Conservation (phyloP, 352 stramenopile genomes). For the Blastocystis sp. region DNA sequence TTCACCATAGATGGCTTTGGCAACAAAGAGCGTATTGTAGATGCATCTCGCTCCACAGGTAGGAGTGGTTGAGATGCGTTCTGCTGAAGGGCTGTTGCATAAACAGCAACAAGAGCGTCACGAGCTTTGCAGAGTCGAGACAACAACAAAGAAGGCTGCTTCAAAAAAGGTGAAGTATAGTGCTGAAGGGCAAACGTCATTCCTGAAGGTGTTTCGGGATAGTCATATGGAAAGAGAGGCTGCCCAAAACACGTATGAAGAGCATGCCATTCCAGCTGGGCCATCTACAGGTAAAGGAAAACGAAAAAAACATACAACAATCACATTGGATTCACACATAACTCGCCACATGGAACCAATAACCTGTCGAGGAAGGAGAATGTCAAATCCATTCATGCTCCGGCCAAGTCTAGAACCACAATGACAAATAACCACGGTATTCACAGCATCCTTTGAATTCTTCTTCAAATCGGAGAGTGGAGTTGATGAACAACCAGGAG, state of each 20-base stretch:
- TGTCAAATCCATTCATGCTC: not conserved
- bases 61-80: not conserved
- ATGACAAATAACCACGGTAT: not conserved
- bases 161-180: not conserved
- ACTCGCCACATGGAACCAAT: not conserved
- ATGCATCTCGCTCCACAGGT: not conserved
- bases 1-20: not conserved
- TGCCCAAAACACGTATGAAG: constrained; percentile 22
- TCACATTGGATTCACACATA: not conserved
- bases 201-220: constrained; percentile 23
- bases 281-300: not conserved
- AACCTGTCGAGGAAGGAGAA: not conserved
- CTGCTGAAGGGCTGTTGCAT: not conserved
- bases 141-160: not conserved
- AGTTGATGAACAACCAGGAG: not conserved
- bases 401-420: not conserved
- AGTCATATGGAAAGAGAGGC: constrained; percentile 44
- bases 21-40: not conserved
- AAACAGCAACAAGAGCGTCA: not conserved
- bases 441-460: too few relatives aligned
- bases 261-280: constrained; percentile 22
- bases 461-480: not conserved
- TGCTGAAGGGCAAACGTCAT: not conserved
- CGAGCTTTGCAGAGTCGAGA: not conserved
- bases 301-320: not conserved